Base-by-base conservation (phyloP, 768 basidiomycete genomes). In the Xerocomellus dryophilus region DNA sequence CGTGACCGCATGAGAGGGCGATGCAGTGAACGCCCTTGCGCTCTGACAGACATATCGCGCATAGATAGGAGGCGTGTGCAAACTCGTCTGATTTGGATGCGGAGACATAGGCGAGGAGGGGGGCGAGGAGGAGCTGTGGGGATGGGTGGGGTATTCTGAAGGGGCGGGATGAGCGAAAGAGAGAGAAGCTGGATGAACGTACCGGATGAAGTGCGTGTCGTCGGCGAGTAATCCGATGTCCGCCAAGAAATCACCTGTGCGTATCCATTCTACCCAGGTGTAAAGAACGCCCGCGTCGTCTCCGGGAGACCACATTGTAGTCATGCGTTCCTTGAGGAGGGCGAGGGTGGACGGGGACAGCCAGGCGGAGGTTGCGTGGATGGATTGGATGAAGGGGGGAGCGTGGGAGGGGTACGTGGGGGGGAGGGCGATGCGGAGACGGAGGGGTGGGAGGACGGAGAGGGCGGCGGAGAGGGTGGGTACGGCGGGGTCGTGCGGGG, bases 1-100 rank as follows among this genome's bases (percentile, higher is more conserved):
- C 79, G 67, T 95, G 93, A 1, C 71, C 70, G 64, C 93, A 95
- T 3, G 74, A 65, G 45, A 95, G 74, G 57, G 81, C 77, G 15
- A 93, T 62, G 66, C 92, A 93, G 59, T 82, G 81, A 14, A 81
- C 77, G 41, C 93, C 93, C 65, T 91, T 93, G 53, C 83, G 71
- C 14, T 81, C 78, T 34, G 80, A 78, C 5, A 95, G 71, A 67
- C 93, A 96, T 46, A 96, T 83, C 23, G 84, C 76, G 64, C 93
- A 96, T 25, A 75, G 69, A 68, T 89, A 88, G 0, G 86, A 82
- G 15, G 76, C 78, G 50, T 77, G 73, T 9, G 83, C 78, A 62
- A 95, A 96, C 51, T 75, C 71, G 12, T 73, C 70, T 23, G 74
- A 75, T 62, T 75, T 75, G 12, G 75, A 73, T 1, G 71, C 74